Conservation (phyloP, 192 early-diverging fungal genomes). For the Allomyces macrogynus region DNA sequence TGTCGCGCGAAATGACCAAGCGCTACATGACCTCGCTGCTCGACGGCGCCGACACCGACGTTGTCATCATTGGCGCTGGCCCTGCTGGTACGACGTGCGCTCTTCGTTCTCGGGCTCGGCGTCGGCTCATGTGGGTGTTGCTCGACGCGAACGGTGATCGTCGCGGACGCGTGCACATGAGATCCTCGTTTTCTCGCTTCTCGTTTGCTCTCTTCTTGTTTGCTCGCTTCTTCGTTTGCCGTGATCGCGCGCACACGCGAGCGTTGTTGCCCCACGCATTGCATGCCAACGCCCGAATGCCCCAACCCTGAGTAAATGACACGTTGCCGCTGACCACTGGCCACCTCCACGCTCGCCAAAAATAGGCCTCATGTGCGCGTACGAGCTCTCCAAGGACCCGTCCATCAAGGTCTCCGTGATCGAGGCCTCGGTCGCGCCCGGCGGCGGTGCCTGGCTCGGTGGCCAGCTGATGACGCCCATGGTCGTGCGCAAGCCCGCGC, state of each 20-base stretch:
- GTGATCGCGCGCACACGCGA: too few species aligned
- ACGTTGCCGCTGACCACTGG: too few species aligned
- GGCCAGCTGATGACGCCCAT: constrained; percentile 51
- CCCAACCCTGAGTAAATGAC: too few species aligned
- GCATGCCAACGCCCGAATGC: too few species aligned
- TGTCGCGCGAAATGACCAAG: constrained; percentile 37
- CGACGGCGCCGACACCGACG: constrained; percentile 42
- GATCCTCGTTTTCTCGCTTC: too few species aligned
- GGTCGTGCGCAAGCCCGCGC: constrained; percentile 49
- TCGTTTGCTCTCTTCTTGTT: too few species aligned
- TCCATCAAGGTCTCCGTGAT: constrained; percentile 46
- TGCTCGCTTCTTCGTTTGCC: too few species aligned
- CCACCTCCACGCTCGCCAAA: background rate
- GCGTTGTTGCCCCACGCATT: too few species aligned
- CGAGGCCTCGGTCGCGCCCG: constrained; percentile 45
- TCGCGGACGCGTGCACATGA: too few species aligned
- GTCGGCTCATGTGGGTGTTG: too few species aligned
- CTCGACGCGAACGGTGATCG: too few species aligned
- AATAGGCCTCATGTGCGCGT: constrained; percentile 41
- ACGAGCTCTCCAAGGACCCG: constrained; percentile 41
- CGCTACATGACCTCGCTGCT: constrained; percentile 47
- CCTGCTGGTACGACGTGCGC: constrained; percentile 19
- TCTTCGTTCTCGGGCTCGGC: background rate
- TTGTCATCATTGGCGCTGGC: constrained; percentile 51
- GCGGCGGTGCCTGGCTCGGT: constrained; percentile 53